A percentile compares a stretch with the other conserved stretches of the same genome.
These are phyloP conservation scores for Oryza brachyantha DNA, from an alignment of 176 grass and related monocot species.

Conservation along the genomic window DNA sequence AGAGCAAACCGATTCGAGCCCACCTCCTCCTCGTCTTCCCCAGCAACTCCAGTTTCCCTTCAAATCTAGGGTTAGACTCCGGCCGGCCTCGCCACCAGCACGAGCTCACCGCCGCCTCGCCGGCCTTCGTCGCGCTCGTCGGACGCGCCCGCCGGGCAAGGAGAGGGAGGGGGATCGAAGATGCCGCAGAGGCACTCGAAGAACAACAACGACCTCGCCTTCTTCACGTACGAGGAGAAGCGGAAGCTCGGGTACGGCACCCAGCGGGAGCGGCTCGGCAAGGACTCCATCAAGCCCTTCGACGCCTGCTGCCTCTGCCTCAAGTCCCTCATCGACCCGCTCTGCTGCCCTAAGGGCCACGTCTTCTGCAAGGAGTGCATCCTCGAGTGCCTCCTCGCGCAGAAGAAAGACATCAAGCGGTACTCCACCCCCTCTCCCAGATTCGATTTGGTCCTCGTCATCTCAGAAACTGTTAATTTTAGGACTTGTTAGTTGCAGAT, in stretches of 20 bases:
- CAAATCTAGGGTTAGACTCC: constrained; percentile 49
- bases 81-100: background rate
- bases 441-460: background rate
- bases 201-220: constrained; percentile 99
- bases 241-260: constrained; percentile 98
- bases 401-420: constrained; percentile 99
- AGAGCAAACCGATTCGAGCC: background rate
- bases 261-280: constrained; percentile 95
- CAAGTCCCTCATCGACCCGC: constrained; percentile 83
- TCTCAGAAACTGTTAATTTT: background rate
- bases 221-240: constrained; percentile 99
- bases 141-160: background rate
- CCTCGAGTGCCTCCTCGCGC: constrained; percentile 88
- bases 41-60: background rate
- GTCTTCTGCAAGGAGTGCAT: constrained; percentile 99
- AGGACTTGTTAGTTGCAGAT: background rate
- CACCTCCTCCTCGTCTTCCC: background rate
- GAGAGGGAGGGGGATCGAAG: background rate
- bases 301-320: constrained; percentile 98
- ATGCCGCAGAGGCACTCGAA: constrained; percentile 99
- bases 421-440: background rate
- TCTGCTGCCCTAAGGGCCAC: constrained; percentile 91
- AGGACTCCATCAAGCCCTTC: constrained; percentile 99
- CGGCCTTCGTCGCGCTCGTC: background rate
- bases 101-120: too few relatives aligned